Evolutionary conservation across 257 asterid genomes (phyloP), one percentile per base, ranked within the genome.

Genomic region (Avicennia marina): DNA sequence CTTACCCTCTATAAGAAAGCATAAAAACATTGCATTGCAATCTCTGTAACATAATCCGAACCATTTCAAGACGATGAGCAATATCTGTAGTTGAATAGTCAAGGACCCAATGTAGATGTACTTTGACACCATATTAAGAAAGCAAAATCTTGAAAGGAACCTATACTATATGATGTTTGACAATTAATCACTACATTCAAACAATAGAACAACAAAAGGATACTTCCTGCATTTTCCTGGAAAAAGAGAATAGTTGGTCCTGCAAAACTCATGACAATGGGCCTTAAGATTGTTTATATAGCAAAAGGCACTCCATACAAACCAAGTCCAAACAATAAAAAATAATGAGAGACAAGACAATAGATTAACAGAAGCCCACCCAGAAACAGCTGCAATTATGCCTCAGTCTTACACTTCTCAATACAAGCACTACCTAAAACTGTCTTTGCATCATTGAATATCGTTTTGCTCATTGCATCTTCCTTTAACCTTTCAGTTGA

Each of bases 181-280:
- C 26, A 20, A 33, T 11, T 38, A 11, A 61, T 11, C 2, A 18
- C 51, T 6, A 48, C n/a, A 7, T 34, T 34, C 39, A 60, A 26
- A 57, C 17, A 43, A 57, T 32, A 58, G 29, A 53, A 65, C 39
- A 47, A 40, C 16, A 69, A 52, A 83, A 78, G 86, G 97, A 89
- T 89, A 89, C 99, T 93, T 78, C 99, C 99, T 10, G 99, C 99
- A 79, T 93, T 93, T 89, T 93, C 99, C 75, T 93, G 99, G 79
- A 93, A 93, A 75, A 93, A 93, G 46, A 93, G 85, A 65, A 93
- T 75, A 40, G 99, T 93, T 47, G 94, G 99, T 44, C 99, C 99
- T 93, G 96, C 79, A 73, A 70, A 61, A 67, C 53, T 36, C 65
- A 72, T 42, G 49, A 32, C 48, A 61, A 1, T 53, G 63, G 27